Conservation (phyloP, 2,329 filamentous ascomycete species). For the Cladosporium oxysporum region DNA sequence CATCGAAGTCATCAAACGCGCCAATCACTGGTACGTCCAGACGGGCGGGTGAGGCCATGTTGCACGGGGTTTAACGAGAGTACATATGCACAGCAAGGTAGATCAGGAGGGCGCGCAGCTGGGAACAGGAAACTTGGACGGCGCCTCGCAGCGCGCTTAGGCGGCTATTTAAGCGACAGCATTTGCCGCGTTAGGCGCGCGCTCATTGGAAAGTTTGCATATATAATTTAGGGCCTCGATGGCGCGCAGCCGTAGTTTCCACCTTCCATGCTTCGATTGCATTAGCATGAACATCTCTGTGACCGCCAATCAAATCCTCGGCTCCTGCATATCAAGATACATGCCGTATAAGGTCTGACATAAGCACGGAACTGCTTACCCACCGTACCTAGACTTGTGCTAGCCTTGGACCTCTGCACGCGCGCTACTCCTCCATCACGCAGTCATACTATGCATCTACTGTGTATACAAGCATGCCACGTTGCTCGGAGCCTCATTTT, state of each 20-base stretch:
- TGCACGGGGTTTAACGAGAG: not conserved
- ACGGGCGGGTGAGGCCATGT: not conserved
- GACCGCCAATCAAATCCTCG: not conserved
- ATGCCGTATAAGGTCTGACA: not conserved
- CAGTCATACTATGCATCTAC: not conserved
- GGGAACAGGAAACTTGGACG: not conserved
- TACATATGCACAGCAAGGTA: conserved; percentile 4
- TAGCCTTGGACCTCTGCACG: not conserved
- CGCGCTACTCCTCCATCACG: not conserved
- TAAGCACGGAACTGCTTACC: not conserved
- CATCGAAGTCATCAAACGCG: conserved; percentile 11
- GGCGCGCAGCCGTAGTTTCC: not conserved
- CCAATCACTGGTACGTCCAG: conserved; percentile 3
- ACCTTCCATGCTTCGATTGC: not conserved
- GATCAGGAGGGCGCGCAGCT: conserved; percentile 3
- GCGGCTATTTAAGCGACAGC: conserved; percentile 1
- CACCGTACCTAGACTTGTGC: not conserved
- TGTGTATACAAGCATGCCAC: not conserved
- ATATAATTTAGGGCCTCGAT: not conserved
- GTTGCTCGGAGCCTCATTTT: not conserved
- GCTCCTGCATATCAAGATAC: not conserved
- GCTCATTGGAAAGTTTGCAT: not conserved
- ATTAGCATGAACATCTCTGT: not conserved
- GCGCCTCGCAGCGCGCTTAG: conserved; percentile 1
- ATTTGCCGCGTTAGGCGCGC: not conserved